These are phyloP conservation scores for Oropetium thomaeum DNA, from an alignment of 176 grass and related monocot species.

Conservation along the genomic window DNA sequence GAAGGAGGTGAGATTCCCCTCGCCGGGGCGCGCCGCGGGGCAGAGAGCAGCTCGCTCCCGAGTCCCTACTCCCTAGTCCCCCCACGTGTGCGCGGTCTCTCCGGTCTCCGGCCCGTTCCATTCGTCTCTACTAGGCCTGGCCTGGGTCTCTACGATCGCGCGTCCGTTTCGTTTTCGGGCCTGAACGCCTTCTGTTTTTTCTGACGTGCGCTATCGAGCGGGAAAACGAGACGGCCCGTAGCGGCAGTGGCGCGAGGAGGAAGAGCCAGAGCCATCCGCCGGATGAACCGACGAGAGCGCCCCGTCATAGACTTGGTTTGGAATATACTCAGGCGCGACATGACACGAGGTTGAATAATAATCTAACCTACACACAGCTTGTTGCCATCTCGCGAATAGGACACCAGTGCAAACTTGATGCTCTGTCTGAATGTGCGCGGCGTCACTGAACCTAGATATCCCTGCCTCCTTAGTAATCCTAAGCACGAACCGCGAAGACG, in stretches of 20 bases:
- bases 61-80: too few species aligned
- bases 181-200: too few species aligned
- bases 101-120: too few species aligned
- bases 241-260: too few species aligned
- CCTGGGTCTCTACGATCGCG: too few species aligned
- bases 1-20: slow-evolving; percentile 27
- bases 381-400: slow-evolving; percentile 18
- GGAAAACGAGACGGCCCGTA: too few species aligned
- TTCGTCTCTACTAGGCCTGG: too few species aligned
- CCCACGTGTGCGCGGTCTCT: neutral
- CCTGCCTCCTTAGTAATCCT: slow-evolving; percentile 20
- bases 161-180: too few species aligned
- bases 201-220: too few species aligned
- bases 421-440: slow-evolving; percentile 32
- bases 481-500: slow-evolving; percentile 7
- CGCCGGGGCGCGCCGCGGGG: neutral
- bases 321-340: neutral
- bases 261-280: too few species aligned
- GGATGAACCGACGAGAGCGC: too few species aligned
- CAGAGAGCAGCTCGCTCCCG: neutral
- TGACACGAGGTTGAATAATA: slow-evolving; percentile 13
- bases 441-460: slow-evolving; percentile 15
- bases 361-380: slow-evolving; percentile 18
- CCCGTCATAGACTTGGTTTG: too few species aligned
- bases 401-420: slow-evolving; percentile 19